Evolutionary conservation across 2,329 filamentous ascomycete genomes (phyloP), one percentile per base, ranked within the genome.

Genomic region (Aureobasidium leucospermi): DNA sequence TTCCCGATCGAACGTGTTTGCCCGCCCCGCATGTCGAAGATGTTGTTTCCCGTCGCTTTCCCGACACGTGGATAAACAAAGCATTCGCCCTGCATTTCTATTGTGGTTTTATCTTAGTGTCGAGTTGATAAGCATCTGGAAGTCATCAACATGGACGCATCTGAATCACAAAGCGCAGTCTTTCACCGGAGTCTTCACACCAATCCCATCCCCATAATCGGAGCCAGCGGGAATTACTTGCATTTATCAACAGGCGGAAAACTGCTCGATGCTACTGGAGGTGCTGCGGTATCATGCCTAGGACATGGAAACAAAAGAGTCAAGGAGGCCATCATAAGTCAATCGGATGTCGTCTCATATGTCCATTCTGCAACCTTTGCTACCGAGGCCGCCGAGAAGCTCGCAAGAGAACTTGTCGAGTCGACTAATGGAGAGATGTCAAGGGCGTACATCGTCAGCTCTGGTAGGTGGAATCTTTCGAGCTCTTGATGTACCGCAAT

Each of bases 261-360:
- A 36, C 80, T 94, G 45, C 79, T 91, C 13, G 89, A 94, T 69
- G 86, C 84, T 1, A 88, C 85, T 19, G 82, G 86, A 31, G 89
- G 89, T 19, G 86, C 89, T 3, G 87, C 86, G 23, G 88, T 91
- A 3, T 79, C 84, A 9, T 86, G 85, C 67, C 74, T 93, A 9
- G 89, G 89, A 6, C 85, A 90, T 65, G 84, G 82, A 32, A 79
- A 86, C 55, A 67, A 77, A 43, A 76, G 85, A 49, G 82, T 92
- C 11, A 76, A 76, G 11, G 74, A 80, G 2, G 87, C 85, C 0
- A 79, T 90, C 42, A 71, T 75, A 4, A 66, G 76, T 11, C 87
- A 90, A 65, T 75, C 87, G 63, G 75, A 80, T 49, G 72, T 81
- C 46, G 74, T 87, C 0, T 75, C 78, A 0, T 89, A 87, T 55